Conservation (phyloP, 495 filamentous ascomycete genomes). For the Baudoinia panamericana region DNA sequence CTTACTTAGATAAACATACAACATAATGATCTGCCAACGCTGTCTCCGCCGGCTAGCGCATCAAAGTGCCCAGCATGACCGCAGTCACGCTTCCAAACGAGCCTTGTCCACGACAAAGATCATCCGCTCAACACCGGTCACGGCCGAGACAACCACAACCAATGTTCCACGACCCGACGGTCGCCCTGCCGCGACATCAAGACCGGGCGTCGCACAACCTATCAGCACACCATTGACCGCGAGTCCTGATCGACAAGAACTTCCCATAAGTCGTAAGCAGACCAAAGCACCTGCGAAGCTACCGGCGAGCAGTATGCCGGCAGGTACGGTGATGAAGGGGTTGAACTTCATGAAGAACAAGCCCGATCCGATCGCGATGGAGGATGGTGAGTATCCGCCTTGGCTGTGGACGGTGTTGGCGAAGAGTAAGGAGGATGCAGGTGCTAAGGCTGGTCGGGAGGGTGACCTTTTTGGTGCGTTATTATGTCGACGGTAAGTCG, state of each 20-base stretch:
- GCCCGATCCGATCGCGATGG: constrained; percentile 54
- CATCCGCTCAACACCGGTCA: constrained; percentile 6
- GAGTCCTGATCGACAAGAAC: constrained; percentile 22
- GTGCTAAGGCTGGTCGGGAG: constrained; percentile 25
- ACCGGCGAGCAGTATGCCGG: constrained; percentile 39
- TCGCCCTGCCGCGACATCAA: constrained; percentile 33
- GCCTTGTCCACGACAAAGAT: constrained; percentile 1
- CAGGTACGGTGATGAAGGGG: constrained; percentile 62
- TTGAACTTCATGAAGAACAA: constrained; percentile 82
- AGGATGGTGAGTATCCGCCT: constrained; percentile 74
- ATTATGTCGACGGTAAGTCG: background rate
- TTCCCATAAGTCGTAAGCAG: constrained; percentile 5
- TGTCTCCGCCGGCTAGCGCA: constrained; percentile 13
- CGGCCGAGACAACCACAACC: constrained; percentile 8
- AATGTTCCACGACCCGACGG: constrained; percentile 10
- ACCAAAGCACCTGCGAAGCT: constrained; percentile 18
- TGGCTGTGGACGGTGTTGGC: constrained; percentile 79
- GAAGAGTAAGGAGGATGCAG: constrained; percentile 31
- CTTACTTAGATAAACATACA: background rate
- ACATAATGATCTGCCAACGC: constrained; percentile 21
- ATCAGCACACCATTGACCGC: constrained; percentile 39
- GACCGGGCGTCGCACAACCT: constrained; percentile 37
- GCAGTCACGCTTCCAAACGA: too few species aligned
- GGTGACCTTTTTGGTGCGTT: constrained; percentile 65
- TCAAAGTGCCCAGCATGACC: constrained; percentile 31